Evolutionary conservation across 768 basidiomycete species (phyloP).

Genomic region (Serendipita vermifera): DNA sequence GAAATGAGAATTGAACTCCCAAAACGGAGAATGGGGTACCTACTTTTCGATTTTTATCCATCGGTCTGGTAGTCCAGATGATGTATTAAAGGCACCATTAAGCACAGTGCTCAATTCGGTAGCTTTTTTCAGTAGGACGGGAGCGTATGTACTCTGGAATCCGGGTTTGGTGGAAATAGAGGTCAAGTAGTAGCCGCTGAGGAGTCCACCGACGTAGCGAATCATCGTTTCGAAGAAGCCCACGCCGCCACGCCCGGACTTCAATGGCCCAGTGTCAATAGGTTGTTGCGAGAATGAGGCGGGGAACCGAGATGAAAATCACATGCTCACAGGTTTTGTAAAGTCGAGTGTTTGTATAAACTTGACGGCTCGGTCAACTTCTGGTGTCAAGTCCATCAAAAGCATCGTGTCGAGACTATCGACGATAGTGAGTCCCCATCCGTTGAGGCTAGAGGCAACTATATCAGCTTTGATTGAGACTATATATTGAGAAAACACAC

Average conservation of each 20-base stretch:
- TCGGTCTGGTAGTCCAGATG: slow-evolving; percentile 13
- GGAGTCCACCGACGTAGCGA: slow-evolving; percentile 34
- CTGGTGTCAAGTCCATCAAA: slow-evolving; percentile 29
- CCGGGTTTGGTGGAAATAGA: not conserved
- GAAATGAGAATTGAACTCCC: not conserved
- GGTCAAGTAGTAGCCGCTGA: slow-evolving; percentile 12
- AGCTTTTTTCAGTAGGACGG: slow-evolving; percentile 13
- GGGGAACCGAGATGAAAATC: not conserved
- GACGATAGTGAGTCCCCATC: slow-evolving; percentile 28
- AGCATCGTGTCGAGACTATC: slow-evolving; percentile 34
- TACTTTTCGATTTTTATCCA: not conserved
- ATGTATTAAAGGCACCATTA: slow-evolving; percentile 12
- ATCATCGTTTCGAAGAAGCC: slow-evolving; percentile 32
- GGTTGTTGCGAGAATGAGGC: not conserved
- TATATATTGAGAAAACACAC: slow-evolving; percentile 10
- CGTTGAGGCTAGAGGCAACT: slow-evolving; percentile 16
- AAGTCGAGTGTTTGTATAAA: slow-evolving; percentile 18
- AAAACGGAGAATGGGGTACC: not conserved
- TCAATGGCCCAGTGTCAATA: not conserved
- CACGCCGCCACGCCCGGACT: not conserved
- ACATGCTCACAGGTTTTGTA: slow-evolving; percentile 7
- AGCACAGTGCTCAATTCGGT: slow-evolving; percentile 12
- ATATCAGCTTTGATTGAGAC: not conserved
- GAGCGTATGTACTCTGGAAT: slow-evolving; percentile 1
- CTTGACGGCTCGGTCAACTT: slow-evolving; percentile 28